Evolutionary conservation across 2,329 filamentous ascomycete genomes (phyloP), one percentile per base, ranked within the genome.

Genomic region (Xylariaceae sp.): DNA sequence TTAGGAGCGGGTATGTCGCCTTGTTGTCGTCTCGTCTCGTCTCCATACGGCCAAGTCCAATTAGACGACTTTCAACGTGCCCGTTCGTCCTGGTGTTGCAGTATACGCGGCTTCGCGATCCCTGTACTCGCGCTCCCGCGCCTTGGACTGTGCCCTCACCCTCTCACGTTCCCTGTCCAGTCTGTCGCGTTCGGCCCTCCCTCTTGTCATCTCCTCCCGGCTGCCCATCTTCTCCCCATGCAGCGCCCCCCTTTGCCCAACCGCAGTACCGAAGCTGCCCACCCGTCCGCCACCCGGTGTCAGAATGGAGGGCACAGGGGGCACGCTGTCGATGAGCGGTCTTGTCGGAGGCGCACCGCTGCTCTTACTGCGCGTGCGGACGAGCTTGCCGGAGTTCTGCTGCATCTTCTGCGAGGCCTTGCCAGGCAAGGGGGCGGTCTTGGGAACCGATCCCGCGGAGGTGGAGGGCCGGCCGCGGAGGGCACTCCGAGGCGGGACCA

Each of bases 31-130:
- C n/a, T n/a, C n/a, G n/a, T n/a, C n/a, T n/a, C n/a, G n/a, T n/a
- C n/a, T n/a, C n/a, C n/a, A n/a, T n/a, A n/a, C n/a, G n/a, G n/a
- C n/a, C n/a, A n/a, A n/a, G n/a, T n/a, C n/a, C n/a, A n/a, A n/a
- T 59, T 40, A 62, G 16, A 62, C 57, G 15, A 58, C 59, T 41
- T 59, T 60, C 31, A 62, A 43, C 7, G 56, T 61, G 9, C 60
- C 60, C 7, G 51, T 51, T 24, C 60, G 48, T 2, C 60, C 59
- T 4, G 57, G 50, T 8, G 57, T 56, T 3, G 54, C 44, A 39
- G 57, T 61, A 41, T 57, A 57, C 8, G 57, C 49, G 2, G 47
- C 43, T 30, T 48, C 45, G 15, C 50, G 44, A 28, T 55, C 51
- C 13, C 38, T 47, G 30, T 54, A 52, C 16, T 47, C 46, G 17